phyloP scores from a whole-genome alignment of 352 stramenopile genomes.

The Phytophthora pisi region DNA sequence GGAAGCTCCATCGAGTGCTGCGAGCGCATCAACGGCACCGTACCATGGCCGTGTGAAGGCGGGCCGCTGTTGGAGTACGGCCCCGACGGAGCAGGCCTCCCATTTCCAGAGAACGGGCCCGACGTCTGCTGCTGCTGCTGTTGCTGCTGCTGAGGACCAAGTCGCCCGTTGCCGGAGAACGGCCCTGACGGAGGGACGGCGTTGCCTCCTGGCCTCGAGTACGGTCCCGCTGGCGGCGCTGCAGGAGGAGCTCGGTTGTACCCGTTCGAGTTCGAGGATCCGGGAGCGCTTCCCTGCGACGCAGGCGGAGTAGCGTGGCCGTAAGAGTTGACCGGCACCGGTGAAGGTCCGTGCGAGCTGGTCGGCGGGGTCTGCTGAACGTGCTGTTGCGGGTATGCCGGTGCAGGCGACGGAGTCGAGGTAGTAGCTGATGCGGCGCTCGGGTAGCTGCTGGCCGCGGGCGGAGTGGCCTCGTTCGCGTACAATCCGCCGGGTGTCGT shows the following conservation, averaged over 20 bases:
- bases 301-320: conserved; percentile 34
- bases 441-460: conserved; percentile 32
- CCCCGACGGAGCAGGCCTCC: conserved; percentile 16
- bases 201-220: conserved; percentile 14
- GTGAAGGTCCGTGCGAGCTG: conserved; percentile 24
- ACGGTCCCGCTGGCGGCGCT: conserved; percentile 16
- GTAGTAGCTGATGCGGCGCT: conserved; percentile 21
- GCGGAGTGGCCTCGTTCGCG: conserved; percentile 33
- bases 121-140: conserved; percentile 31
- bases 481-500: conserved; percentile 33
- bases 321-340: conserved; percentile 24
- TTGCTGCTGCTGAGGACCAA: conserved; percentile 17
- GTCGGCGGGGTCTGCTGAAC: conserved; percentile 30
- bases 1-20: conserved; percentile 41
- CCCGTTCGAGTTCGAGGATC: conserved; percentile 33
- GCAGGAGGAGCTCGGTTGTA: conserved; percentile 23
- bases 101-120: conserved; percentile 36
- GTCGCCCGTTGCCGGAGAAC: conserved; percentile 33
- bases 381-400: conserved; percentile 27
- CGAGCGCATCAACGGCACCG: conserved; percentile 21
- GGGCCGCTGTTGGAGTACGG: conserved; percentile 29
- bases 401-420: conserved; percentile 17
- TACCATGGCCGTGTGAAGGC: conserved; percentile 15
- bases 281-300: conserved; percentile 32
- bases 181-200: conserved; percentile 22